Conservation (phyloP, 371 early-diverging fungal species). For the Quaeritorhiza haematococci region DNA sequence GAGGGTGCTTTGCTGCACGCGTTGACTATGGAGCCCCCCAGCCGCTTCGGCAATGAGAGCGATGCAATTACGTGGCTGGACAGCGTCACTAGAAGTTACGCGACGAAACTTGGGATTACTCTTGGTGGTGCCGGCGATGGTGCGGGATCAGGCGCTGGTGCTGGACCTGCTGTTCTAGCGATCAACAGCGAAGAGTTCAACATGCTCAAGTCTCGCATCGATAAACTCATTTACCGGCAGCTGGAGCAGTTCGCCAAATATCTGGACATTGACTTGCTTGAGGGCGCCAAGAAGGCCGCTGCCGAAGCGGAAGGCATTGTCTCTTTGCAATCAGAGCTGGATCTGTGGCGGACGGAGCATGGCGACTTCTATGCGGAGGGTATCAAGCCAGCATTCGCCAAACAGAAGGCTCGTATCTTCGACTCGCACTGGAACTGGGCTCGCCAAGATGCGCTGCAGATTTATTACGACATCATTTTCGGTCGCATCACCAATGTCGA, state of each 20-base stretch:
- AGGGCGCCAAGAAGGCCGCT: conserved; percentile 67
- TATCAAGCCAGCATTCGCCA: conserved; percentile 76
- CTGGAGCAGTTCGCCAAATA: conserved; percentile 84
- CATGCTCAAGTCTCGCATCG: conserved; percentile 74
- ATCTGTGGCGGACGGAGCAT: conserved; percentile 85
- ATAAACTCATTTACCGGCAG: conserved; percentile 76
- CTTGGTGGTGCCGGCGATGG: conserved; percentile 58
- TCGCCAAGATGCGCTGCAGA: conserved; percentile 83
- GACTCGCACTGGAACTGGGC: conserved; percentile 98
- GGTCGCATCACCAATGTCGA: conserved; percentile 85
- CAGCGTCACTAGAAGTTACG: conserved; percentile 71
- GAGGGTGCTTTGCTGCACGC: conserved; percentile 79
- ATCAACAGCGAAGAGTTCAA: conserved; percentile 89
- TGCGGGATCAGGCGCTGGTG: conserved; percentile 38
- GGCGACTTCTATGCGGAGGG: conserved; percentile 85
- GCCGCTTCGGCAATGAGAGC: conserved; percentile 71
- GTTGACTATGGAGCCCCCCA: conserved; percentile 80
- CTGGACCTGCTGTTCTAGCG: conserved; percentile 55
- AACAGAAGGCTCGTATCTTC: conserved; percentile 80
- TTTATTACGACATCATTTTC: conserved; percentile 90
- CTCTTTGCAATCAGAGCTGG: conserved; percentile 77
- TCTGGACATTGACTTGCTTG: conserved; percentile 79
- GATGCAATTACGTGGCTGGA: conserved; percentile 90
- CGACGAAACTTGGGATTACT: conserved; percentile 70
- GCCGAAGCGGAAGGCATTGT: conserved; percentile 61